Conservation (phyloP, 2,329 filamentous ascomycete species). For the Beauveria australis region DNA sequence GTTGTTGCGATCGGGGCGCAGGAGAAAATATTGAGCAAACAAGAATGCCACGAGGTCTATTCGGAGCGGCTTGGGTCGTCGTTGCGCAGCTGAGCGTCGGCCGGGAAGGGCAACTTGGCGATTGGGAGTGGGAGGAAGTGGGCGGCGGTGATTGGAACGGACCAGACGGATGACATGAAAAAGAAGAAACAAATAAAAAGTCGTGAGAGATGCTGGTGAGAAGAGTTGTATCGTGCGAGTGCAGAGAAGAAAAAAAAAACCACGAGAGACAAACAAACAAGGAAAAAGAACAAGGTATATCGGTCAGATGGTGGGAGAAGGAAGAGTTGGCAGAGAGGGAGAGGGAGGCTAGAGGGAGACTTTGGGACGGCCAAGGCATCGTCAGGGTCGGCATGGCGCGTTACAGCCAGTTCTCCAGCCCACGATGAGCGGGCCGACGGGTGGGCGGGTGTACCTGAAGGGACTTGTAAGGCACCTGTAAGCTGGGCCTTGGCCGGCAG, state of each 20-base stretch:
- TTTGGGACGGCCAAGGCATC: too few species aligned
- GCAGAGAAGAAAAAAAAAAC: not conserved
- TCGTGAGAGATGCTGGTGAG: not conserved
- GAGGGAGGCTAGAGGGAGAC: too few species aligned
- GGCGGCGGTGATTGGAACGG: too few species aligned
- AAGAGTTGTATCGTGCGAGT: not conserved
- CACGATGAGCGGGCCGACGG: too few species aligned
- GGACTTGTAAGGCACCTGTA: too few species aligned
- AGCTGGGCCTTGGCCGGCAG: too few species aligned
- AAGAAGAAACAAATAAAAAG: not conserved
- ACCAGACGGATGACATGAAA: not conserved
- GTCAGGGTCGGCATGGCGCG: too few species aligned
- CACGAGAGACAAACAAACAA: not conserved
- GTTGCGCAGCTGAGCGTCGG: not conserved
- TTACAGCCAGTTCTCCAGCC: too few species aligned
- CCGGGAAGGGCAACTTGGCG: not conserved
- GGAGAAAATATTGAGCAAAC: too few species aligned
- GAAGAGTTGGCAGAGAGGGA: not conserved
- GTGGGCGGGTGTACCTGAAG: too few species aligned
- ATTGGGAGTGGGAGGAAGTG: not conserved
- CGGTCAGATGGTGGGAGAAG: not conserved
- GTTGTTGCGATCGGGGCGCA: too few species aligned
- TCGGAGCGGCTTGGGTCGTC: not conserved
- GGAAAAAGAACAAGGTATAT: not conserved
- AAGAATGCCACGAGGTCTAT: not conserved